A percentile compares a stretch with the other conserved stretches of the same genome.
phyloP scores from a whole-genome alignment of 2,329 filamentous ascomycete genomes.

The Colletotrichum orchidophilum region DNA sequence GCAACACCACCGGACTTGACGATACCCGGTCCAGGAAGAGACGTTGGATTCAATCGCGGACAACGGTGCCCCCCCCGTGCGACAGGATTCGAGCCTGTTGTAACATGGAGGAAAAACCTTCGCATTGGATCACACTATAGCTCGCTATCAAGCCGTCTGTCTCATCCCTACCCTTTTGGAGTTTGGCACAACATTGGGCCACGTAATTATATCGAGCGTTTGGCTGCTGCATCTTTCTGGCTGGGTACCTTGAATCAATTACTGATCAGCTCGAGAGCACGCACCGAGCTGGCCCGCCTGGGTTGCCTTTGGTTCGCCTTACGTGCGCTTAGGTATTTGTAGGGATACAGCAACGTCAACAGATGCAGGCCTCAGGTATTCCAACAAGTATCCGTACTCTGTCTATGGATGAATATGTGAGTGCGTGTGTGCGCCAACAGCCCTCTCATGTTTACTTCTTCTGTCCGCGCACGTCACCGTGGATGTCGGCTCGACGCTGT shows the following conservation, averaged over 20 bases:
- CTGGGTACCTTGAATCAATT: not conserved
- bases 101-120: not conserved
- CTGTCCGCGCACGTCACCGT: not conserved
- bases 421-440: not conserved
- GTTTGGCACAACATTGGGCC: not conserved
- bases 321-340: constrained; percentile 10
- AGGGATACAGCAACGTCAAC: not conserved
- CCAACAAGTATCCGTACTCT: not conserved
- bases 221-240: constrained; percentile 3
- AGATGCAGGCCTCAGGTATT: not conserved
- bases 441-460: not conserved
- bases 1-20: not conserved
- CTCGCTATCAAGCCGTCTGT: not conserved
- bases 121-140: constrained; percentile 8
- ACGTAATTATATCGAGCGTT: not conserved
- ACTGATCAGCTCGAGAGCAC: not conserved
- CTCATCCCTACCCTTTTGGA: not conserved
- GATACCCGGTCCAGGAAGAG: not conserved
- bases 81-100: constrained; percentile 1
- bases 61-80: not conserved
- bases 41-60: not conserved
- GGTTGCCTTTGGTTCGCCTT: constrained; percentile 18
- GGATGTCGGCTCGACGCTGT: not conserved
- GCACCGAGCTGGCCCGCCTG: not conserved
- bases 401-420: not conserved